These are phyloP conservation scores for Acanthamoeba royreba DNA, from an alignment of 208 protist species.

Conservation along the genomic window DNA sequence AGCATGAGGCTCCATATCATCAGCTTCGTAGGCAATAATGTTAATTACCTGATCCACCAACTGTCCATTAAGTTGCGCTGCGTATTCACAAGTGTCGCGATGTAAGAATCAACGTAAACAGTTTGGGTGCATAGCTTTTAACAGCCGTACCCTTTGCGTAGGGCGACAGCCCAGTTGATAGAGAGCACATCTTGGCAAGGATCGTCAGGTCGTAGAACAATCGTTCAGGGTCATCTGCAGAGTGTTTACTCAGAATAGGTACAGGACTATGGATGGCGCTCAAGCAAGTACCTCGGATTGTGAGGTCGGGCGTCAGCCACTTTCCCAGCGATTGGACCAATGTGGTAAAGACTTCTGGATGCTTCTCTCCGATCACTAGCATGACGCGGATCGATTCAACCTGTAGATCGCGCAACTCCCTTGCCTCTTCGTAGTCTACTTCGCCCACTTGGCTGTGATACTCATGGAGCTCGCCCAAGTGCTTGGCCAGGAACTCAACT, in stretches of 20 bases:
- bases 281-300: background rate
- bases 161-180: background rate
- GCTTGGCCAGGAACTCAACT: too few relatives aligned
- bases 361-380: background rate
- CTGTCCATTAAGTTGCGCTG: background rate
- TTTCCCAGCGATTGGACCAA: background rate
- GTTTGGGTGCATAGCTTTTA: too few relatives aligned
- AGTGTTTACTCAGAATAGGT: too few relatives aligned
- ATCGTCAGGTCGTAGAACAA: slow-evolving; percentile 2
- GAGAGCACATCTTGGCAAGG: background rate
- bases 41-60: background rate
- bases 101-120: too few relatives aligned
- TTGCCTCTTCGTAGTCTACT: too few relatives aligned
- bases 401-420: background rate
- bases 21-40: background rate
- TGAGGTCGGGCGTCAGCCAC: background rate
- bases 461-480: background rate
- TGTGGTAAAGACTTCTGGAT: background rate
- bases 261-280: background rate
- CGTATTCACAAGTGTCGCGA: too few relatives aligned
- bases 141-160: background rate
- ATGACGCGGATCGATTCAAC: background rate
- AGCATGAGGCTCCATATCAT: background rate
- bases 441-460: too few relatives aligned
- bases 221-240: slow-evolving; percentile 18